Conservation (phyloP, 176 grass and related monocot species). For the Rhynchospora pubera region DNA sequence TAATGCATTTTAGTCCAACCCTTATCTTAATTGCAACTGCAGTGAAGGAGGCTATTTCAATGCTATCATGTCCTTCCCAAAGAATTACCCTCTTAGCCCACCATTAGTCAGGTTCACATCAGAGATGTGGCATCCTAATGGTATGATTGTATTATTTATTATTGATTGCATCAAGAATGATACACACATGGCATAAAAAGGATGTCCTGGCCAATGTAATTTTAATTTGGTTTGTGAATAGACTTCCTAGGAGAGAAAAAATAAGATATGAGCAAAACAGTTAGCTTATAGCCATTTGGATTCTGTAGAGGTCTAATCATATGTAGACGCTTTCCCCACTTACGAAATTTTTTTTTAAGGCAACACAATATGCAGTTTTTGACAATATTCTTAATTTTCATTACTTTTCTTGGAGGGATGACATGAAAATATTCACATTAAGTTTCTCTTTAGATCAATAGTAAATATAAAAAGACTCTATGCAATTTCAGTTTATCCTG, state of each 20-base stretch:
- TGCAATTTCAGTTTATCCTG: constrained; percentile 52
- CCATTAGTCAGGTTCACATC: constrained; percentile 28
- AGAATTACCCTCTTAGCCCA: constrained; percentile 28
- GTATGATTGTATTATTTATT: constrained; percentile 1
- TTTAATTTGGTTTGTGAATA: background rate
- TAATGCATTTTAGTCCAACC: background rate
- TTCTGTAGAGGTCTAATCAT: background rate
- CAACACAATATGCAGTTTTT: constrained; percentile 4
- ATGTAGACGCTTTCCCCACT: background rate
- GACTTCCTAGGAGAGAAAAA: background rate
- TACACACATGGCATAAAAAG: background rate
- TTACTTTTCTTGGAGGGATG: background rate
- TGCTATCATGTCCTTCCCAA: constrained; percentile 34
- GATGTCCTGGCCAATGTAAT: background rate
- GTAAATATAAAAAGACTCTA: background rate
- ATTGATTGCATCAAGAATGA: background rate
- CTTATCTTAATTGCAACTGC: background rate
- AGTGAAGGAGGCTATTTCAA: constrained; percentile 38
- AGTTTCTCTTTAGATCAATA: background rate
- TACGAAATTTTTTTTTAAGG: background rate
- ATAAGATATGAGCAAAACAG: background rate
- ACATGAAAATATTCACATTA: background rate
- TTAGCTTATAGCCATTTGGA: background rate
- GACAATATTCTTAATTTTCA: background rate
- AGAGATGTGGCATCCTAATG: constrained; percentile 39